phyloP scores from a whole-genome alignment of 176 grass and related monocot species.

The Juncus inflexus region DNA sequence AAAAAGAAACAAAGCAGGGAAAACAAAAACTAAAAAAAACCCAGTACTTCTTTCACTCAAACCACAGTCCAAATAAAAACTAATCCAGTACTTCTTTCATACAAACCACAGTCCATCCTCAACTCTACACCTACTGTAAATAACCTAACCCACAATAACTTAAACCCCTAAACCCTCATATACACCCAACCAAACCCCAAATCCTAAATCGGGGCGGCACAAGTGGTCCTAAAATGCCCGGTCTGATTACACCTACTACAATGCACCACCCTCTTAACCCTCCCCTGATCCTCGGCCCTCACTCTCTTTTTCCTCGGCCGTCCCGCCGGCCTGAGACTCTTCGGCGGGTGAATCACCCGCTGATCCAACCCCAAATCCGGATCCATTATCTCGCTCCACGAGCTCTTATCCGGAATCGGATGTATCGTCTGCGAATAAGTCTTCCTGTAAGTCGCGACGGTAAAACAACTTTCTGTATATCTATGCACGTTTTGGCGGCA shows the following conservation, averaged over 20 bases:
- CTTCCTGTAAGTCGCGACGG: slow-evolving; percentile 77
- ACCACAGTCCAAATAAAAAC: too few relatives aligned
- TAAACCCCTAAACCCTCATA: too few relatives aligned
- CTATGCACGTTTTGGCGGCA: slow-evolving; percentile 95
- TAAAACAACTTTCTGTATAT: slow-evolving; percentile 93
- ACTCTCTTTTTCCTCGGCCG: slow-evolving; percentile 79
- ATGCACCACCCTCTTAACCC: slow-evolving; percentile 76
- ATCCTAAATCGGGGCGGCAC: slow-evolving; percentile 78
- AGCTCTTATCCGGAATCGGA: slow-evolving; percentile 83
- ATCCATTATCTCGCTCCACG: slow-evolving; percentile 56
- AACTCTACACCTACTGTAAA: slow-evolving; percentile 3
- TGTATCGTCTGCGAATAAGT: slow-evolving; percentile 93
- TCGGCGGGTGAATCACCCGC: slow-evolving; percentile 66
- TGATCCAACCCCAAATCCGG: slow-evolving; percentile 34
- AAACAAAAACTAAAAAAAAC: too few relatives aligned
- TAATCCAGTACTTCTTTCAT: slow-evolving; percentile 22
- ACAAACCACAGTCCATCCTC: background rate
- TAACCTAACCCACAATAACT: too few relatives aligned
- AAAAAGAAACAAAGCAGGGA: too few relatives aligned
- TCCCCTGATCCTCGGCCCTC: slow-evolving; percentile 56
- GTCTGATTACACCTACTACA: slow-evolving; percentile 98
- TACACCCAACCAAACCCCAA: slow-evolving; percentile 21
- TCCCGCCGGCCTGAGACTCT: slow-evolving; percentile 63
- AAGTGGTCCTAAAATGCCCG: slow-evolving; percentile 91
- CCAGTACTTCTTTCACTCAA: too few relatives aligned